phyloP scores from a whole-genome alignment of 2,329 filamentous ascomycete genomes.

The Sphaceloma murrayae region DNA sequence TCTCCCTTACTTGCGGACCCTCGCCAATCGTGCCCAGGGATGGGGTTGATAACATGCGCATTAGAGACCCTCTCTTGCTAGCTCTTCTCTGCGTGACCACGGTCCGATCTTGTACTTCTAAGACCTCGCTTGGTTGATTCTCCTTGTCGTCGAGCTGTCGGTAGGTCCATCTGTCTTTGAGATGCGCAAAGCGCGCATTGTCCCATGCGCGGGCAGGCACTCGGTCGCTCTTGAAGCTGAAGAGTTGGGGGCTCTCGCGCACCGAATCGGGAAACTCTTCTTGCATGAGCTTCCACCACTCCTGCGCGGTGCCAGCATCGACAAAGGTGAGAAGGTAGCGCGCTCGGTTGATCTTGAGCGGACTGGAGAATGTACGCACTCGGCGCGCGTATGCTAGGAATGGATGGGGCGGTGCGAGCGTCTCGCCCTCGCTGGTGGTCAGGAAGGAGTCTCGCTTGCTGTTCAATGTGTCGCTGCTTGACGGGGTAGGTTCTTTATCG shows the following conservation, averaged over 20 bases:
- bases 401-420: constrained; percentile 12
- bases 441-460: constrained; percentile 9
- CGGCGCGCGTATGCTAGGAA: constrained; percentile 20
- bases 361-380: constrained; percentile 18
- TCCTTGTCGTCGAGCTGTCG: constrained; percentile 25
- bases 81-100: neutral
- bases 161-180: constrained; percentile 29
- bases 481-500: constrained; percentile 14
- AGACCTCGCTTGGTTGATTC: constrained; percentile 16
- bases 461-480: constrained; percentile 12
- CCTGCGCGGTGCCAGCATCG: constrained; percentile 24
- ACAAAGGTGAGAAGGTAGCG: constrained; percentile 29
- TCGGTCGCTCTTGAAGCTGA: constrained; percentile 26
- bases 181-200: constrained; percentile 24
- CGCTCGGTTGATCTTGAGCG: constrained; percentile 20
- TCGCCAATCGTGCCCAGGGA: constrained; percentile 17
- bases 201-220: constrained; percentile 25
- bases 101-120: constrained; percentile 8
- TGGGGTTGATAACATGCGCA: constrained; percentile 18
- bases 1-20: neutral
- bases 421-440: constrained; percentile 14
- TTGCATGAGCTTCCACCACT: constrained; percentile 28
- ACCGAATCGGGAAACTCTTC: constrained; percentile 24
- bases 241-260: constrained; percentile 27
- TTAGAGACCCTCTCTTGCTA: constrained; percentile 8